Evolutionary conservation across 1,139 yeast genomes (phyloP).

Genomic region (Hansenula sp.): DNA sequence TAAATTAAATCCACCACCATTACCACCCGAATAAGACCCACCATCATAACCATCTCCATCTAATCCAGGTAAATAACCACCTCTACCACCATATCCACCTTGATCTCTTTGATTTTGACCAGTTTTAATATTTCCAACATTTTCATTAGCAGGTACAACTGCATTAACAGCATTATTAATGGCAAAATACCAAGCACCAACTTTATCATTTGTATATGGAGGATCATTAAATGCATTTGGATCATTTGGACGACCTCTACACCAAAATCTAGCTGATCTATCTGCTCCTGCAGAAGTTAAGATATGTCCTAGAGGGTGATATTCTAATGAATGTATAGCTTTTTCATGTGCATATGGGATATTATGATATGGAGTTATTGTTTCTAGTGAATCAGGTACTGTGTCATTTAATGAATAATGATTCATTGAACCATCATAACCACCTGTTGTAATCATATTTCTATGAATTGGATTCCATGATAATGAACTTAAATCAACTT

Average conservation of each 20-base stretch:
- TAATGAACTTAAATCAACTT: conserved; percentile 78
- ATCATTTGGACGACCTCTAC: conserved; percentile 88
- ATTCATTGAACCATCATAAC: conserved; percentile 81
- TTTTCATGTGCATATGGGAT: conserved; percentile 94
- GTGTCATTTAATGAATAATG: conserved; percentile 63
- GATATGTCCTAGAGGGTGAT: conserved; percentile 92
- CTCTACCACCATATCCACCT: neutral
- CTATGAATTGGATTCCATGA: conserved; percentile 94
- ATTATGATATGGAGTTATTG: conserved; percentile 50
- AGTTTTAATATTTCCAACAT: conserved; percentile 15
- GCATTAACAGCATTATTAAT: conserved; percentile 65
- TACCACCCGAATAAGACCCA: neutral
- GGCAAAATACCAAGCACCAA: conserved; percentile 70
- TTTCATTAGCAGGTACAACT: conserved; percentile 26
- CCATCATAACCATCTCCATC: conserved; percentile 4
- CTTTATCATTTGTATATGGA: conserved; percentile 67
- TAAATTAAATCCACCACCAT: conserved; percentile 6
- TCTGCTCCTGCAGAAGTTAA: conserved; percentile 93
- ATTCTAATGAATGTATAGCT: conserved; percentile 84
- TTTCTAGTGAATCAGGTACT: conserved; percentile 22
- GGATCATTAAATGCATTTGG: conserved; percentile 80
- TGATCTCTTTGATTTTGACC: neutral
- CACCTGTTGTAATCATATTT: conserved; percentile 76
- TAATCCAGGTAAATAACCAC: conserved; percentile 7
- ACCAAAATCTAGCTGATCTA: conserved; percentile 92